Evolutionary conservation across 1,284 basidiomycete species (phyloP), one percentile per base, ranked within the genome.

Genomic region (Mycena sp.): DNA sequence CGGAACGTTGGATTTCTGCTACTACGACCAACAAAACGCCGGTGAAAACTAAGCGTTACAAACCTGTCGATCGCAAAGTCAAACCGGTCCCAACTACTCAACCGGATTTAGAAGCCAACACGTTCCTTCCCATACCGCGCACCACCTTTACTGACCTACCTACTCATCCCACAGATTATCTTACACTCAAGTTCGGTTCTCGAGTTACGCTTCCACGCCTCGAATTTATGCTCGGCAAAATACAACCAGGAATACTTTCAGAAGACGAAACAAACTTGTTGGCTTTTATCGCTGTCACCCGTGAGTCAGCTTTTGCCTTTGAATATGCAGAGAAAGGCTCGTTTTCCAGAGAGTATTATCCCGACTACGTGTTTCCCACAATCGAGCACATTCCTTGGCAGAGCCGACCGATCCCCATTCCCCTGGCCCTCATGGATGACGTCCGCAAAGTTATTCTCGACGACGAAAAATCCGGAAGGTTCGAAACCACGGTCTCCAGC

Each of bases 51-150:
- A 37, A 38, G 19, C 45, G 45, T 12, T 79, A 77, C 63, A 78
- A 79, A 41, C 73, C 74, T 0, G 72, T 77, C 0, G 59, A 73
- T 29, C 60, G 67, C 0, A 77, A 77, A 55, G 73, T 76, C 2
- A 57, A 71, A 1, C 77, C 75, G 0, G 76, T 78, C 1, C 72
- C 74, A 0, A 74, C 72, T 0, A 71, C 73, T 23, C 73, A 74
- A 69, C 76, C 75, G 21, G 65, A 75, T 29, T 68, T 71, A 0
- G 50, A 56, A 0, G 71, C 67, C 1, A 71, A 73, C 38, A 41
- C 61, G 6, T 77, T 75, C 60, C 68, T 67, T 28, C 67, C 65
- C 0, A 71, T 76, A 2, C 55, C 57, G 2, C 23, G 61, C 10
- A 60, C 64, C 0, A 10, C 14, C 1, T 56, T 64, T 2, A 45